Evolutionary conservation across 2,329 filamentous ascomycete genomes (phyloP).

Genomic region (Venturia nashicola): DNA sequence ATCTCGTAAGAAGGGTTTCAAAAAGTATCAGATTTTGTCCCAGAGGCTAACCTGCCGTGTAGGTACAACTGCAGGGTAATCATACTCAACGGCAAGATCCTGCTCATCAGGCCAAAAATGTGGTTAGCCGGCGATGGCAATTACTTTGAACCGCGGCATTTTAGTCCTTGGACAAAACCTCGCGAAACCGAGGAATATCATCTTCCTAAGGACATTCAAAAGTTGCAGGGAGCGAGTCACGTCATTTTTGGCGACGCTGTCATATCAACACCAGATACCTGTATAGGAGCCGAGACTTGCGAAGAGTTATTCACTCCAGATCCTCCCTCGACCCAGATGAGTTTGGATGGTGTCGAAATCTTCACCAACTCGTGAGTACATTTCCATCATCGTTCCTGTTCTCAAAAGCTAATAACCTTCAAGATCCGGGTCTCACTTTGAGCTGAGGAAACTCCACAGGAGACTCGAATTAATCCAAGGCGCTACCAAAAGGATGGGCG

Average conservation of each 20-base stretch:
- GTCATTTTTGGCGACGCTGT: constrained; percentile 59
- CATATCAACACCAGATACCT: constrained; percentile 42
- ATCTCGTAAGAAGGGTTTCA: not conserved
- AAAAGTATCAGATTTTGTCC: not conserved
- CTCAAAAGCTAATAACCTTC: not conserved
- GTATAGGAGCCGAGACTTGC: constrained; percentile 52
- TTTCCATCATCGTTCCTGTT: constrained; percentile 6
- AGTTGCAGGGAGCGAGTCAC: constrained; percentile 42
- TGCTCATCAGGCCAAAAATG: constrained; percentile 54
- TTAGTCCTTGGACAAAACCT: constrained; percentile 50
- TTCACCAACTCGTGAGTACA: constrained; percentile 24
- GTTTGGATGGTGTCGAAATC: constrained; percentile 60
- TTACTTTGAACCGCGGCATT: constrained; percentile 49
- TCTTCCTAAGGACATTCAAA: constrained; percentile 44
- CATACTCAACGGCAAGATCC: constrained; percentile 44
- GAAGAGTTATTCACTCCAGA: constrained; percentile 55
- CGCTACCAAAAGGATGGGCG: constrained; percentile 50
- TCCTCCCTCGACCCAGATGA: constrained; percentile 44
- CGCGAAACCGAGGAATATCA: constrained; percentile 52
- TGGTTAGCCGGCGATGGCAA: constrained; percentile 35
- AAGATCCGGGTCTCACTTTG: constrained; percentile 54
- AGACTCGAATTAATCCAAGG: constrained; percentile 53
- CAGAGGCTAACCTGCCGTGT: constrained; percentile 21
- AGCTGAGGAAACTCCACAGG: constrained; percentile 53
- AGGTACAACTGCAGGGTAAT: constrained; percentile 54